phyloP scores from a whole-genome alignment of 306 rosid species.

The Fagus sylvatica region DNA sequence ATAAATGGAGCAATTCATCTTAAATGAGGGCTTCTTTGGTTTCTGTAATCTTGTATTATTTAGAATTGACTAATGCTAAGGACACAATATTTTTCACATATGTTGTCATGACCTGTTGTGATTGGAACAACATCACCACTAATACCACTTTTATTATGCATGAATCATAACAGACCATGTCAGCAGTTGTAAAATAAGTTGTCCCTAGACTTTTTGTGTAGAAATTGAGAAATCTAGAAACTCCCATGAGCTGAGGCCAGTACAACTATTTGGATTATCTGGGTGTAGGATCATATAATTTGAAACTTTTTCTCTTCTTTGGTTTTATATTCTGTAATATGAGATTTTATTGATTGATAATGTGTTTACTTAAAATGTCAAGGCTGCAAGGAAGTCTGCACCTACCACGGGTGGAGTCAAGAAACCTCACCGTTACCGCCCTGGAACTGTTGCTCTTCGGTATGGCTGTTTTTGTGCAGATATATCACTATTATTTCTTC shows the following conservation, averaged over 20 bases:
- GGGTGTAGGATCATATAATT: no score
- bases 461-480: background rate
- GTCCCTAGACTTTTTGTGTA: no score
- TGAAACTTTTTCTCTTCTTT: background rate
- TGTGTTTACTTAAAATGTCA: background rate
- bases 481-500: background rate
- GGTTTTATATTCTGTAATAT: background rate
- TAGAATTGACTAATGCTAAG: background rate
- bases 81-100: no score
- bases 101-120: no score
- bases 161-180: no score
- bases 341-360: background rate
- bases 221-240: no score
- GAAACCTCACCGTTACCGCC: slow-evolving; percentile 42
- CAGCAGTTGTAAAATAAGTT: no score
- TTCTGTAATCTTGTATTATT: background rate
- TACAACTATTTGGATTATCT: no score
- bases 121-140: no score
- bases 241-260: no score
- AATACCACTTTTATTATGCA: no score
- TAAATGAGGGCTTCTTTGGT: background rate
- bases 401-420: slow-evolving; percentile 37
- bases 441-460: slow-evolving; percentile 44
- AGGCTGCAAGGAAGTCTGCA: slow-evolving; percentile 44
- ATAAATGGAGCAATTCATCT: background rate